Percentiles rank a stretch among this genome's conserved stretches.
Evolutionary conservation across 305 asterid species (phyloP).

Genomic region (Solanum chacoense): DNA sequence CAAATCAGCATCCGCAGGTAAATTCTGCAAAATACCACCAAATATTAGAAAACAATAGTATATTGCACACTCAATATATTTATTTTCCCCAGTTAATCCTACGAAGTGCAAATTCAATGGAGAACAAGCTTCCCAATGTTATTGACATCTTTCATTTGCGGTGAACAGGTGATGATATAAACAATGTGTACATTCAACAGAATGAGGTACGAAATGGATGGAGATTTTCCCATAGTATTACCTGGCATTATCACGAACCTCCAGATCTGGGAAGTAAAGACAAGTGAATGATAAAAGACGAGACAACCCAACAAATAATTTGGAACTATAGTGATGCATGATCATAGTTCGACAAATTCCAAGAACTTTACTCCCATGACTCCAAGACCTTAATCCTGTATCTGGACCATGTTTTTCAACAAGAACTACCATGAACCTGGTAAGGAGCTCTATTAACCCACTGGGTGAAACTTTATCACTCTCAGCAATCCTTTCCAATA

Average conservation of each 20-base stretch:
- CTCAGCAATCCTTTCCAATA: conserved; percentile 72
- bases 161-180: not conserved
- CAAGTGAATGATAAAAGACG: conserved; percentile 61
- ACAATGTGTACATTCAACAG: not conserved
- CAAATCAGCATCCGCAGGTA: conserved; percentile 82
- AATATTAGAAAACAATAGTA: not conserved
- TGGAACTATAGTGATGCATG: conserved; percentile 70
- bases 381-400: conserved; percentile 77
- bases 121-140: not conserved
- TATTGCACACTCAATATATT: not conserved
- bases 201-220: not conserved
- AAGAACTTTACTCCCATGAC: conserved; percentile 76
- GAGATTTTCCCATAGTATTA: conserved; percentile 12
- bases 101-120: not conserved
- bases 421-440: conserved; percentile 53
- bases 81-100: not conserved
- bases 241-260: conserved; percentile 95
- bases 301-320: conserved; percentile 57
- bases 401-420: conserved; percentile 79
- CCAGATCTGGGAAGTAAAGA: conserved; percentile 89
- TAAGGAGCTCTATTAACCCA: conserved; percentile 64
- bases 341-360: conserved; percentile 79
- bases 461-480: conserved; percentile 61
- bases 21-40: conserved; percentile 47
- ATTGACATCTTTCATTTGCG: not conserved